Evolutionary conservation across 345 rosid species (phyloP).

Genomic region (Euclidium syriacum): DNA sequence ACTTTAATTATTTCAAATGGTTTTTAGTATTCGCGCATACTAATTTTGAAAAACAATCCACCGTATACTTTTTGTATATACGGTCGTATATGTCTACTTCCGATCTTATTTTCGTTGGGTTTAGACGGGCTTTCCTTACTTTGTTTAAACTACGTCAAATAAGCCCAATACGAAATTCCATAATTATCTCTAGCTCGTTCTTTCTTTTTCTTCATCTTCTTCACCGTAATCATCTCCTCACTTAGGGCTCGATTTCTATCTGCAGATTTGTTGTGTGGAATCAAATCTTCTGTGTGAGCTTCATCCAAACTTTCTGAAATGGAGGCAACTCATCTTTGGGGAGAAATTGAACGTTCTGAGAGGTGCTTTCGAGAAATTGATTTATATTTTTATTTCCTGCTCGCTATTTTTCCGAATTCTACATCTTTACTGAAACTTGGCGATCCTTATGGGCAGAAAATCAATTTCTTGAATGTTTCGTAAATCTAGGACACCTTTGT

Average conservation of each 20-base stretch:
- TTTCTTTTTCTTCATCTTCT: neutral
- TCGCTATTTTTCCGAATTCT: neutral
- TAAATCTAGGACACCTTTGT: neutral
- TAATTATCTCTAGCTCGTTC: neutral
- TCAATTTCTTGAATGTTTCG: neutral
- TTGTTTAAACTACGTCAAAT: too few relatives aligned
- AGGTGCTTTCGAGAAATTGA: conserved; percentile 15
- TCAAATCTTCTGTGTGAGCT: neutral
- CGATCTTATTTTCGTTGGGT: too few relatives aligned
- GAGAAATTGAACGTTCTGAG: conserved; percentile 33
- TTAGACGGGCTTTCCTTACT: too few relatives aligned
- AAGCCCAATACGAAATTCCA: neutral
- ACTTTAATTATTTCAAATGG: too few relatives aligned
- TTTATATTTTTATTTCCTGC: neutral
- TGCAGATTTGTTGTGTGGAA: neutral
- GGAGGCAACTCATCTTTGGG: conserved; percentile 26
- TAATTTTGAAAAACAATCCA: too few relatives aligned
- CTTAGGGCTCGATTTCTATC: neutral
- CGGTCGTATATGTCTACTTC: too few relatives aligned
- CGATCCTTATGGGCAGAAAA: neutral
- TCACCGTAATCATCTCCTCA: neutral
- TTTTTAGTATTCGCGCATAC: too few relatives aligned
- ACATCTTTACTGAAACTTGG: neutral
- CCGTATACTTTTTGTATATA: too few relatives aligned
- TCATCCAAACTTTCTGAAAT: neutral